Base-by-base conservation (phyloP, 208 protist species). In the Leptomonas seymouri region DNA sequence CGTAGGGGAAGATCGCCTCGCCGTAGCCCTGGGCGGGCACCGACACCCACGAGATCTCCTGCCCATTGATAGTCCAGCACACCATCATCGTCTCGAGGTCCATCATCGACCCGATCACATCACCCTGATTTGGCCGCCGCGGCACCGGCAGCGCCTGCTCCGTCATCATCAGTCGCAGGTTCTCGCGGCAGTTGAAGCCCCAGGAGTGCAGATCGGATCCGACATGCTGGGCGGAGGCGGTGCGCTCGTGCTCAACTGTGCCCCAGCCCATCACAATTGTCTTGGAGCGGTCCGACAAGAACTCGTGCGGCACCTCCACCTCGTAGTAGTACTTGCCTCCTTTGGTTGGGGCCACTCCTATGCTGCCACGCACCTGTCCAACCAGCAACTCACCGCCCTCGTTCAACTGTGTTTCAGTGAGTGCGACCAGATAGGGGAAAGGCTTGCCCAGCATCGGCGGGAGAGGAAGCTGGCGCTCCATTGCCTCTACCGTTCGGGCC, bases 11-110 rank as follows among this genome's bases (percentile, higher is more conserved):
- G 66, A 97, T 93, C 34, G 85, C 73, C 68, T 94, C 88, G 30
- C 86, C 84, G 31, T 90, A 83, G 30, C 86, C 82, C 55, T 93
- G 86, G 41, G 74, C 77, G 16, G 87, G 88, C 16, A 95, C 74
- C 16, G 87, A 76, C 46, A 97, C 80, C 82, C 86, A 90, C 72
- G 82, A 86, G 46, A 94, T 66, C 63, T 86, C 74, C 64, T 91
- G 79, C 20, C 92, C 92, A 72, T 97, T 97, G 50, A 97, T 81
- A 53, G 82, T 86, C 92, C 92, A 97, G 58, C 78, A 87, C 84
- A 93, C 83, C 86, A 91, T 93, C 80, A 87, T 89, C 28, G 81
- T 75, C 53, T 87, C 81, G 18, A 97, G 79, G 76, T 97, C 83
- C 42, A 97, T 72, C 72, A 93, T 78, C 8, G 89, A 80, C 30